Conservation (phyloP, 1,284 basidiomycete species). For the Puccinia sorghi region DNA sequence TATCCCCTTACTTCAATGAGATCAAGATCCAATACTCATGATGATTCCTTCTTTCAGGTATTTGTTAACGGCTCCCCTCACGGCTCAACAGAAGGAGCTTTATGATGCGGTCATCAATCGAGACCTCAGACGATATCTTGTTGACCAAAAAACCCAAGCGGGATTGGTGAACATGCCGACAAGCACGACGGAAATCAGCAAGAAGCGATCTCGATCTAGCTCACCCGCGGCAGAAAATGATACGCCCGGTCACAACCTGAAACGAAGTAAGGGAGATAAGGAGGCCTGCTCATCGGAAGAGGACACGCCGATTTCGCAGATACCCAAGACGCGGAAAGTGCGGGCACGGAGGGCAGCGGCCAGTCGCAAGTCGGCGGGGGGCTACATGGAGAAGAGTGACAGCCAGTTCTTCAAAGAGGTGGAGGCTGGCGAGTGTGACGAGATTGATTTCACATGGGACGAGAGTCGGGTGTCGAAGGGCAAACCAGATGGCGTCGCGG, state of each 20-base stretch:
- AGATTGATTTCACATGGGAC: slow-evolving; percentile 37
- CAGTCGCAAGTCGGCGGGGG: slow-evolving; percentile 2
- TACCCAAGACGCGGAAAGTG: not conserved
- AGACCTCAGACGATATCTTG: slow-evolving; percentile 55
- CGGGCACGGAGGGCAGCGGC: slow-evolving; percentile 11
- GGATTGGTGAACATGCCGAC: not conserved
- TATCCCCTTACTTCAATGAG: not conserved
- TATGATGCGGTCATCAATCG: slow-evolving; percentile 67
- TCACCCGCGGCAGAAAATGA: not conserved
- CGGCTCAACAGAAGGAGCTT: slow-evolving; percentile 73
- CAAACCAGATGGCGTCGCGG: not conserved
- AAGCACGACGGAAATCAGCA: not conserved
- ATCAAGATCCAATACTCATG: not conserved
- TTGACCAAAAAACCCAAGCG: slow-evolving; percentile 52
- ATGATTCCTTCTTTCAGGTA: slow-evolving; percentile 57
- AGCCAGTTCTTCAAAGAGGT: slow-evolving; percentile 44
- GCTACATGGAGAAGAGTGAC: slow-evolving; percentile 38
- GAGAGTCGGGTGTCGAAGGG: not conserved
- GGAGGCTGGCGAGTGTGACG: slow-evolving; percentile 31
- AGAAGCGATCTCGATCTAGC: slow-evolving; percentile 13
- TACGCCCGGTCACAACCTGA: not conserved
- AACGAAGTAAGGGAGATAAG: slow-evolving; percentile 9
- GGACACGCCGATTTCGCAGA: slow-evolving; percentile 15
- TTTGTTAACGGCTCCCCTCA: slow-evolving; percentile 85
- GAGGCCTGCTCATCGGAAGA: slow-evolving; percentile 15